phyloP scores from a whole-genome alignment of 1,284 basidiomycete genomes.

The Chiua sp. region DNA sequence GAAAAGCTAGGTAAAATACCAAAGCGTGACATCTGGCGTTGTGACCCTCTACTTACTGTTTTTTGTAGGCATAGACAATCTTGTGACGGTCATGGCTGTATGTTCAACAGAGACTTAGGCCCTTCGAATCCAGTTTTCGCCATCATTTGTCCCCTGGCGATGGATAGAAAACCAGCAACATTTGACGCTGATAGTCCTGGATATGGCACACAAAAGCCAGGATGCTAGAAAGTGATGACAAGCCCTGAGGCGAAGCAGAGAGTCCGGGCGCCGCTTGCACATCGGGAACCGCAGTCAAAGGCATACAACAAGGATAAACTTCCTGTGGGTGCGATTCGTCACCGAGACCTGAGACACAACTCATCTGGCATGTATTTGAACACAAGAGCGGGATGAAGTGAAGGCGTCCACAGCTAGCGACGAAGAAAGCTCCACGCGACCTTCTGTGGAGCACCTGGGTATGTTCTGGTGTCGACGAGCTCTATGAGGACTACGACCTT shows the following conservation, averaged over 20 bases:
- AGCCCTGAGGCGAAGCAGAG: neutral
- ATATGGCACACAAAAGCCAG: too few species aligned
- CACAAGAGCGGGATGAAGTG: too few species aligned
- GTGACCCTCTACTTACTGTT: conserved; percentile 5
- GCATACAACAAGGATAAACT: conserved; percentile 29
- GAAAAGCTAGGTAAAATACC: conserved; percentile 42
- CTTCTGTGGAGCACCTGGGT: conserved; percentile 61
- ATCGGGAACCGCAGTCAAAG: conserved; percentile 20
- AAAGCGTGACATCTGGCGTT: neutral
- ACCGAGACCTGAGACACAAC: conserved; percentile 16
- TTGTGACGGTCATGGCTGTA: conserved; percentile 47
- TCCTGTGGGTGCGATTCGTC: conserved; percentile 25
- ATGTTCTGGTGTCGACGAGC: conserved; percentile 46
- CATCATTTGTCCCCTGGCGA: conserved; percentile 56
- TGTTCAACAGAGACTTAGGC: too few species aligned
- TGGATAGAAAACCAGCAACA: conserved; percentile 38
- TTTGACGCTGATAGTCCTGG: neutral
- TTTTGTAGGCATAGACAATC: conserved; percentile 42
- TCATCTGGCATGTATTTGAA: too few species aligned
- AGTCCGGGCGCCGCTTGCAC: neutral
- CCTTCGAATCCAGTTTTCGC: conserved; percentile 42
- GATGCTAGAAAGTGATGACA: too few species aligned
- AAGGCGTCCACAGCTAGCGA: conserved; percentile 15
- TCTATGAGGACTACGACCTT: conserved; percentile 50
- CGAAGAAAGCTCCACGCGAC: conserved; percentile 42